Conservation (phyloP, 169 alveolate species). For the Blepharisma undulans region DNA sequence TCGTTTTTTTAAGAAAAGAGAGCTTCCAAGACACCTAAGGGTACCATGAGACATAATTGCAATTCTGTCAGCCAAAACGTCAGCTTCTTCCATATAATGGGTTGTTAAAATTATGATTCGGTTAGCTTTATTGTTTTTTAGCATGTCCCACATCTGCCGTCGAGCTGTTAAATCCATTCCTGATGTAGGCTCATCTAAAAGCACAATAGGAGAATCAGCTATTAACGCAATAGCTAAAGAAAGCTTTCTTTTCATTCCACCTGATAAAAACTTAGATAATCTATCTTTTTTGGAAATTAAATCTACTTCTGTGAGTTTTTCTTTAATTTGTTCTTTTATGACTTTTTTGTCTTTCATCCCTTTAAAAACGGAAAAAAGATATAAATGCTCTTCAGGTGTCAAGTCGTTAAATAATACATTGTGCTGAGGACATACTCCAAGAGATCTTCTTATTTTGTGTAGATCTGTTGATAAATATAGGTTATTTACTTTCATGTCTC, state of each 20-base stretch:
- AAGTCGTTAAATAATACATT: slow-evolving; percentile 81
- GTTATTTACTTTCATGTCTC: slow-evolving; percentile 40
- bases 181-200: slow-evolving; percentile 90
- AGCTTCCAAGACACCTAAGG: slow-evolving; percentile 76
- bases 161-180: slow-evolving; percentile 89
- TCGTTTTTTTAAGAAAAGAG: slow-evolving; percentile 72
- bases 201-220: slow-evolving; percentile 83
- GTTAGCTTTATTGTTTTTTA: slow-evolving; percentile 59
- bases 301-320: slow-evolving; percentile 78
- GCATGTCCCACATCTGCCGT: slow-evolving; percentile 85
- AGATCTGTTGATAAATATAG: slow-evolving; percentile 13
- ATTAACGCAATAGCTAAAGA: slow-evolving; percentile 85
- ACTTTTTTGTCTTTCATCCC: slow-evolving; percentile 63
- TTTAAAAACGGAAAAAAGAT: slow-evolving; percentile 78
- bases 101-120: slow-evolving; percentile 76
- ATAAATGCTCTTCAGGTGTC: slow-evolving; percentile 84
- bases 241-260: slow-evolving; percentile 86
- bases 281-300: slow-evolving; percentile 55
- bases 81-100: slow-evolving; percentile 86
- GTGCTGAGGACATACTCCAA: slow-evolving; percentile 91
- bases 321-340: slow-evolving; percentile 58
- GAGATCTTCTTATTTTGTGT: slow-evolving; percentile 57
- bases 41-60: slow-evolving; percentile 77
- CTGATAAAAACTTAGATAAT: slow-evolving; percentile 71
- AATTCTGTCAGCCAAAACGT: slow-evolving; percentile 79